Conservation (phyloP, 257 asterid species). For the Jacaranda mimosifolia region DNA sequence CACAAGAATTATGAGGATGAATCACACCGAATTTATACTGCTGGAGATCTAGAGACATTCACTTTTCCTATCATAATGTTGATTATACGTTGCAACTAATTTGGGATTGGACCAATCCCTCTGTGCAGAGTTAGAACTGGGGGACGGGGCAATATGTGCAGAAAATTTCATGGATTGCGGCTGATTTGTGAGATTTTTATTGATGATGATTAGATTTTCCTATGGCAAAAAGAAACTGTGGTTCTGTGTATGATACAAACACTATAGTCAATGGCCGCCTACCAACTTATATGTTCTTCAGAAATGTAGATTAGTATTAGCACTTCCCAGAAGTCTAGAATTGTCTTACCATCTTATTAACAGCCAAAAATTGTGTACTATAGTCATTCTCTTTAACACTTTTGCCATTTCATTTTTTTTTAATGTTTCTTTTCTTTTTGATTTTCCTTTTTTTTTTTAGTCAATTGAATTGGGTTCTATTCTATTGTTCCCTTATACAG, state of each 20-base stretch:
- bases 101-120: not conserved
- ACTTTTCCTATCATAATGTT: not conserved
- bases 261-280: not conserved
- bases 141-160: not conserved
- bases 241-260: not conserved
- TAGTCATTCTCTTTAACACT: not conserved
- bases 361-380: not conserved
- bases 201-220: conserved; percentile 3
- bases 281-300: conserved; percentile 7
- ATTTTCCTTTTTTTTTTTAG: too few species aligned
- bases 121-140: not conserved
- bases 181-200: not conserved
- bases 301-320: conserved; percentile 3
- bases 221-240: not conserved
- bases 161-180: not conserved
- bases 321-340: not conserved
- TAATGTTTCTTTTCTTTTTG: too few species aligned
- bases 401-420: too few species aligned
- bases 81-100: not conserved
- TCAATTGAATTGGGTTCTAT: too few species aligned
- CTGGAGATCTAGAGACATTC: not conserved
- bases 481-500: too few species aligned
- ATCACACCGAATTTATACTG: not conserved
- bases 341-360: not conserved
- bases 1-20: conserved; percentile 51